A percentile compares a stretch with the other conserved stretches of the same genome.
Evolutionary conservation across 1,139 yeast species (phyloP).

Genomic region (Lodderomyces beijingensis): DNA sequence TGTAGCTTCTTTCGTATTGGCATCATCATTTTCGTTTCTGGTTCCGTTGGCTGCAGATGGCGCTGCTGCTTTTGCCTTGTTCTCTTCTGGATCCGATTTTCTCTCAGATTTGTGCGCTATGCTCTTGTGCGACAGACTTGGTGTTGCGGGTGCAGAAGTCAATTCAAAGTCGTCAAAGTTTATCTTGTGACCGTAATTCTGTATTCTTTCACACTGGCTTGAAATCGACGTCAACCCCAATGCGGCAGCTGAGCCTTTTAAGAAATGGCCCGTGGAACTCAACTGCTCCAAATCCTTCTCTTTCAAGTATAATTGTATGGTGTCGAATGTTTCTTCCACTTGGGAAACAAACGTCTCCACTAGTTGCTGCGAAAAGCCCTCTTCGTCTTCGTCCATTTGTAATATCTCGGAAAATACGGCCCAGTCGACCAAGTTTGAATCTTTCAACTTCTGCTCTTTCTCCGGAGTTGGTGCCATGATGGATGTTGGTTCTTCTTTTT

Average conservation of each 20-base stretch:
- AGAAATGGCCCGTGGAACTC: conserved; percentile 81
- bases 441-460: conserved; percentile 35
- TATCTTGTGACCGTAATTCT: conserved; percentile 69
- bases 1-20: conserved; percentile 13
- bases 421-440: conserved; percentile 79
- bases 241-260: conserved; percentile 95
- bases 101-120: conserved; percentile 16
- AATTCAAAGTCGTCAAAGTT: conserved; percentile 42
- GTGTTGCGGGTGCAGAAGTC: conserved; percentile 12
- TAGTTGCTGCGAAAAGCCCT: conserved; percentile 73
- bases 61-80: conserved; percentile 1
- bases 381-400: conserved; percentile 93
- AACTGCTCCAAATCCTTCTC: conserved; percentile 52
- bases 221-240: conserved; percentile 80
- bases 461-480: conserved; percentile 24
- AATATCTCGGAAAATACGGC: conserved; percentile 80
- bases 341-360: conserved; percentile 86
- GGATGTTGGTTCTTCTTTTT: conserved; percentile 8
- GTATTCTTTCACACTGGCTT: conserved; percentile 87
- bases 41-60: neutral
- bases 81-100: conserved; percentile 1
- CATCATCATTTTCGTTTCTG: conserved; percentile 3
- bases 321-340: conserved; percentile 72
- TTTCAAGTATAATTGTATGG: conserved; percentile 58
- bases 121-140: conserved; percentile 6